phyloP scores from a whole-genome alignment of 1,139 yeast species.

The Geotrichum reessii region DNA sequence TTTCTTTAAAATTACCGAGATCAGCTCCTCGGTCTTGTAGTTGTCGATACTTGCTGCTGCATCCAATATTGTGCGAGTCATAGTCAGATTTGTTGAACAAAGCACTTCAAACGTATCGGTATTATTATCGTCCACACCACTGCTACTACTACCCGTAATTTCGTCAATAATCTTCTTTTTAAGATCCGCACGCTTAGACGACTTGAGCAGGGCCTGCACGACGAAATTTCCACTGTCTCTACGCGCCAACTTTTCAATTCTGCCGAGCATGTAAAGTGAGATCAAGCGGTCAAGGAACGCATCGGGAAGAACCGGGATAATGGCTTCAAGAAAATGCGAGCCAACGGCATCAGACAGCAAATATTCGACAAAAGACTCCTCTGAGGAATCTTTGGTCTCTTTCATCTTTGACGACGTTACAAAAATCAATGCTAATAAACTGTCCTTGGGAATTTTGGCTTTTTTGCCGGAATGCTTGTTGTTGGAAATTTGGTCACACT shows the following conservation, averaged over 20 bases:
- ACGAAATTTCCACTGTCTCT: slow-evolving; percentile 82
- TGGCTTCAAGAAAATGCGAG: slow-evolving; percentile 77
- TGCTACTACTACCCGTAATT: slow-evolving; percentile 46
- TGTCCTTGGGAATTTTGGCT: slow-evolving; percentile 63
- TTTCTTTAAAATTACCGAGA: slow-evolving; percentile 53
- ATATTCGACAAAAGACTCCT: slow-evolving; percentile 78
- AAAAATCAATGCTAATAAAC: slow-evolving; percentile 38
- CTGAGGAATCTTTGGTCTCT: slow-evolving; percentile 48
- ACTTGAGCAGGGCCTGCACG: slow-evolving; percentile 59
- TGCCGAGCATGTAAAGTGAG: slow-evolving; percentile 63
- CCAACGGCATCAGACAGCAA: slow-evolving; percentile 84
- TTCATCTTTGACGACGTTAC: slow-evolving; percentile 17
- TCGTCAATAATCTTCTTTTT: slow-evolving; percentile 61
- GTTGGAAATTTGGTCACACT: slow-evolving; percentile 66
- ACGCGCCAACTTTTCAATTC: slow-evolving; percentile 64
- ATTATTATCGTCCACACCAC: slow-evolving; percentile 30
- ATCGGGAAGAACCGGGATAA: slow-evolving; percentile 59
- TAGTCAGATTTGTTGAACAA: slow-evolving; percentile 52
- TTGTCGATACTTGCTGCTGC: slow-evolving; percentile 39
- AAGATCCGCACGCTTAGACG: slow-evolving; percentile 44
- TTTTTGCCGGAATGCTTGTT: slow-evolving; percentile 25
- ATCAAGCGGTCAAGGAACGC: slow-evolving; percentile 68
- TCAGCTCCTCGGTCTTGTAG: slow-evolving; percentile 61
- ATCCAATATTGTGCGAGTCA: slow-evolving; percentile 41
- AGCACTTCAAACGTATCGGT: slow-evolving; percentile 30